Evolutionary conservation across 2,329 filamentous ascomycete genomes (phyloP).

Genomic region (Fusarium sp.): DNA sequence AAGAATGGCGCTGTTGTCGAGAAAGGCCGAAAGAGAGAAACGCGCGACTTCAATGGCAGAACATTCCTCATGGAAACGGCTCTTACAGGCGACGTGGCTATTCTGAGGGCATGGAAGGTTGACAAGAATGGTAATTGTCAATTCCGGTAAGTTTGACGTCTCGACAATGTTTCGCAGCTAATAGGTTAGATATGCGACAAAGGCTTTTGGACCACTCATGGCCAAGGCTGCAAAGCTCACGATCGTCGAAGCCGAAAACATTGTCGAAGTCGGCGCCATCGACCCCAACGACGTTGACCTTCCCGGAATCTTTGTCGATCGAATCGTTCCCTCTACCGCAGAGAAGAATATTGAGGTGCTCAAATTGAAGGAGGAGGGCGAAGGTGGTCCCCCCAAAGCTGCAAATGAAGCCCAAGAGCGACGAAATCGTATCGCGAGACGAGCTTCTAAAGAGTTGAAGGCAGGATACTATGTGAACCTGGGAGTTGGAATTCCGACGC

Average conservation of each 20-base stretch:
- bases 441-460: constrained; percentile 86
- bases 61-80: constrained; percentile 84
- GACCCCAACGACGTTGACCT: constrained; percentile 82
- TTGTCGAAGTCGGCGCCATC: constrained; percentile 81
- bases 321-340: constrained; percentile 81
- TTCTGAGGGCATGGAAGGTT: constrained; percentile 82
- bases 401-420: constrained; percentile 65
- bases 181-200: constrained; percentile 73
- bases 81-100: constrained; percentile 82
- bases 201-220: constrained; percentile 82
- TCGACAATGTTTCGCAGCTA: background rate
- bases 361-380: constrained; percentile 66
- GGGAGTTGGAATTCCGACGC: constrained; percentile 87
- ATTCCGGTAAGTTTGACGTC: constrained; percentile 69
- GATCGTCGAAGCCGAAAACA: constrained; percentile 89
- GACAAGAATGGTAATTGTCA: constrained; percentile 85
- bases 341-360: constrained; percentile 81
- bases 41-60: constrained; percentile 79
- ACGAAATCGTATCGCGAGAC: constrained; percentile 79
- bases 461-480: constrained; percentile 86
- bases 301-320: constrained; percentile 86
- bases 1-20: constrained; percentile 73
- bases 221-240: constrained; percentile 84
- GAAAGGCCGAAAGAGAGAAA: constrained; percentile 76
- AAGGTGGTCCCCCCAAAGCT: constrained; percentile 57